Percentiles rank a stretch among this genome's conserved stretches.
Evolutionary conservation across 345 rosid genomes (phyloP).

Genomic region (Theobroma cacao): DNA sequence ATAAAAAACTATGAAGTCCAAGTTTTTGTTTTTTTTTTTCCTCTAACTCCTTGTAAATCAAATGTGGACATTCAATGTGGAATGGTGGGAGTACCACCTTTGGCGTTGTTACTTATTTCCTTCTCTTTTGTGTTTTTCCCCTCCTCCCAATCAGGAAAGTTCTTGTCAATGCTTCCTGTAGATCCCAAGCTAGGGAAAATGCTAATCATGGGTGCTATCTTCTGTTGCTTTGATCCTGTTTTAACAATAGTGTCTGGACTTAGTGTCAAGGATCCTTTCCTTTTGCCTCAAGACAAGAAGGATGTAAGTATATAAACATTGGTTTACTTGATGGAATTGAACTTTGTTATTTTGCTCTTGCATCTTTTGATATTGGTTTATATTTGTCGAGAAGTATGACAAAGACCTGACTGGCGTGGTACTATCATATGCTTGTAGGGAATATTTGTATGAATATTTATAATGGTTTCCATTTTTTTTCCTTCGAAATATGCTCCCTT

Average conservation of each 20-base stretch:
- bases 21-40: no score
- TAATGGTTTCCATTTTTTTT: background rate
- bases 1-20: background rate
- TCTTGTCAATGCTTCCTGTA: slow-evolving; percentile 86
- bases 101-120: background rate
- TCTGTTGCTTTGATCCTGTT: slow-evolving; percentile 90
- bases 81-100: background rate
- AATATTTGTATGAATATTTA: background rate
- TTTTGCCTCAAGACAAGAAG: slow-evolving; percentile 94
- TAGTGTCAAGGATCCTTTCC: slow-evolving; percentile 97
- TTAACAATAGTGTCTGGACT: slow-evolving; percentile 93
- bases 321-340: background rate
- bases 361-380: background rate
- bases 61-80: background rate
- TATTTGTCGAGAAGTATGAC: background rate
- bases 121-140: background rate
- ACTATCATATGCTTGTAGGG: background rate
- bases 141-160: slow-evolving; percentile 52
- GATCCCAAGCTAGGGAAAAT: slow-evolving; percentile 99
- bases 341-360: background rate
- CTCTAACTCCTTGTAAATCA: background rate
- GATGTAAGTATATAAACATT: slow-evolving; percentile 56
- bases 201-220: slow-evolving; percentile 96
- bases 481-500: background rate
- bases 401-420: background rate